These are phyloP conservation scores for Lentinula novae-zelandiae DNA, from an alignment of 1,284 basidiomycete genomes.

Conservation along the genomic window DNA sequence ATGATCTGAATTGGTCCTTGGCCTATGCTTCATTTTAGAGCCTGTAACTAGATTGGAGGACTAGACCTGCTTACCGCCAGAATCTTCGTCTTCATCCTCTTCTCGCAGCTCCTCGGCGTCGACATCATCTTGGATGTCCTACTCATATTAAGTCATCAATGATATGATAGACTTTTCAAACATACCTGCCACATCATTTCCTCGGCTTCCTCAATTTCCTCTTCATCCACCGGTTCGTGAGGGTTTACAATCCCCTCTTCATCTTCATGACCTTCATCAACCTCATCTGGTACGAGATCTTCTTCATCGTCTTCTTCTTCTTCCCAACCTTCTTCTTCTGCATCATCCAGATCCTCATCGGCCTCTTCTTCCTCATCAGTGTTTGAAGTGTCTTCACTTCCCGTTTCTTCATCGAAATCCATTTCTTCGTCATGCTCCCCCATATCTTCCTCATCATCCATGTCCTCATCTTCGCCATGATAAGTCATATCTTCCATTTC, in stretches of 20 bases:
- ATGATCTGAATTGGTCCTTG: slow-evolving; percentile 50
- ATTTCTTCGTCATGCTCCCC: slow-evolving; percentile 84
- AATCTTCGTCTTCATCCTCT: slow-evolving; percentile 58
- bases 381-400: slow-evolving; percentile 73
- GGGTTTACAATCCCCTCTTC: slow-evolving; percentile 38
- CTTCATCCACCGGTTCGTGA: slow-evolving; percentile 32
- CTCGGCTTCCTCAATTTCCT: slow-evolving; percentile 32
- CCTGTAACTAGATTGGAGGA: background rate
- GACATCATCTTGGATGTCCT: slow-evolving; percentile 59
- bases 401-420: slow-evolving; percentile 80
- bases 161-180: slow-evolving; percentile 4
- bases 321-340: slow-evolving; percentile 59
- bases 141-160: slow-evolving; percentile 6
- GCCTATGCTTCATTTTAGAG: slow-evolving; percentile 3
- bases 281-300: slow-evolving; percentile 42
- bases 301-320: slow-evolving; percentile 60
- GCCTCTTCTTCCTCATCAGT: slow-evolving; percentile 67
- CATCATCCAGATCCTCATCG: slow-evolving; percentile 60
- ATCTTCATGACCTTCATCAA: slow-evolving; percentile 41
- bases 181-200: slow-evolving; percentile 76
- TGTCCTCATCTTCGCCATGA: slow-evolving; percentile 67
- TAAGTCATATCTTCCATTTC: slow-evolving; percentile 78
- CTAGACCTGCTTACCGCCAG: slow-evolving; percentile 30
- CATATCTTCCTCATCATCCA: slow-evolving; percentile 78
- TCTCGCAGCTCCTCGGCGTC: slow-evolving; percentile 43